Base-by-base conservation (phyloP, 2,329 filamentous ascomycete species). In the Colletotrichum spinosum region DNA sequence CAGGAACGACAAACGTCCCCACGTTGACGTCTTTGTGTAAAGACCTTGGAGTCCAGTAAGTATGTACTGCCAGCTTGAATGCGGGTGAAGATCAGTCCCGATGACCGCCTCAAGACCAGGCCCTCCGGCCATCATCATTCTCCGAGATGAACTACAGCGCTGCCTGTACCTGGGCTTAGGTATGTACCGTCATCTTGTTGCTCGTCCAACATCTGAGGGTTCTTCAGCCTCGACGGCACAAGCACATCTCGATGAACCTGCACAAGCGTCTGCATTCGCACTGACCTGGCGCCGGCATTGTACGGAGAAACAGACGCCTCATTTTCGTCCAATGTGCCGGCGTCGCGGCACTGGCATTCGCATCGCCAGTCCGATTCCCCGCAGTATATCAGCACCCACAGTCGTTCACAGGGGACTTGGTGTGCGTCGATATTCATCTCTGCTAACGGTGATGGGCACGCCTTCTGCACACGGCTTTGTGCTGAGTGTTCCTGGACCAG, bases 1-100 rank as follows among this genome's bases (percentile, higher is more conserved):
- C 46, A 52, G 34, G 45, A 58, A 65, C 45, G 60, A 63, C 50
- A 65, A 55, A 65, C 56, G 57, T 46, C 51, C 51, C 51, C 61
- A 52, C 51, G 57, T 61, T 55, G 61, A 48, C 51, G 57, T 65
- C 51, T 62, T 56, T 35, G 35, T 52, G 46, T 38, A 61, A 17
- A 2, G 17, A 17, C 17, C 52, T 41, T 41, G 35, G 46, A 46
- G 25, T 38, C 17, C 17, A 17, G 17, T 38, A 53, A 52, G 56
- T 44, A 44, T 34, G n/a, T n/a, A 39, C 41, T 34, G n/a, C 9
- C 9, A 42, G 46, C 15, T 37, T 56, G 46, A 33, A 56, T 62
- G 48, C 33, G 57, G 62, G 33, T 46, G 51, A 62, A 52, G 58
- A 62, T 52, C 51, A 62, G 41, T 55, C 45, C 35, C 35, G n/a